Base-by-base conservation (phyloP, 2,329 filamentous ascomycete genomes). In the Trichocomaceae sp. region DNA sequence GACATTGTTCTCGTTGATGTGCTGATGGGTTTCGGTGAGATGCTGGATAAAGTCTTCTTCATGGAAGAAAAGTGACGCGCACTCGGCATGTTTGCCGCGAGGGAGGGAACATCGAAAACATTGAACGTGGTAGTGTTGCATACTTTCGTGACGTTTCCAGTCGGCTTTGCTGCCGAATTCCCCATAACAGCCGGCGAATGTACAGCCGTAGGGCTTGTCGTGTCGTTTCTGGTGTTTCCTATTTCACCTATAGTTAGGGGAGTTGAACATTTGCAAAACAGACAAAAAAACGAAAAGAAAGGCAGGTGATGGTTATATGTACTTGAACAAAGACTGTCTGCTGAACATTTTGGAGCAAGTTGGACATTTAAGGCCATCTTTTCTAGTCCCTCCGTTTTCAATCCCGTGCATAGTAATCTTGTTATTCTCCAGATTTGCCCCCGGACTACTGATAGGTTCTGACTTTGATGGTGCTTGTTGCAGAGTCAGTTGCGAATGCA, bases 101-200 rank as follows among this genome's bases (percentile, higher is more conserved):
- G 60, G 65, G 29, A 79, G 69, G 29, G 80, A 75, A 65, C 90
- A 96, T 29, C 81, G 82, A 84, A 87, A 96, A 47, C 79, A 78
- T 63, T 90, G 85, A 5, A 81, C 69, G 56, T 86, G 82, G 58
- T 81, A 83, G 67, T 96, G 90, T 64, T 92, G 87, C 15, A 81
- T 83, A 60, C 83, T 86, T 65, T 96, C 92, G 64, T 96, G 91
- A 1, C 91, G 83, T 67, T 95, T 95, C 91, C 84, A 96, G 69
- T 96, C 91, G 57, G 90, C 91, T 66, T 96, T 95, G 69, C 87
- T 91, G n/a, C 91, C 91, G 61, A 96, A 96, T 0, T 67, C 76
- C 64, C 89, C 90, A 48, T 72, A 69, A 64, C 91, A 96, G 29
- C 74, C 71, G 8, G 76, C 70, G 59, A 84, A 87, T 0, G 90